These are phyloP conservation scores for Trichophyton rubrum DNA, from an alignment of 2,329 filamentous ascomycete species.

Conservation along the genomic window DNA sequence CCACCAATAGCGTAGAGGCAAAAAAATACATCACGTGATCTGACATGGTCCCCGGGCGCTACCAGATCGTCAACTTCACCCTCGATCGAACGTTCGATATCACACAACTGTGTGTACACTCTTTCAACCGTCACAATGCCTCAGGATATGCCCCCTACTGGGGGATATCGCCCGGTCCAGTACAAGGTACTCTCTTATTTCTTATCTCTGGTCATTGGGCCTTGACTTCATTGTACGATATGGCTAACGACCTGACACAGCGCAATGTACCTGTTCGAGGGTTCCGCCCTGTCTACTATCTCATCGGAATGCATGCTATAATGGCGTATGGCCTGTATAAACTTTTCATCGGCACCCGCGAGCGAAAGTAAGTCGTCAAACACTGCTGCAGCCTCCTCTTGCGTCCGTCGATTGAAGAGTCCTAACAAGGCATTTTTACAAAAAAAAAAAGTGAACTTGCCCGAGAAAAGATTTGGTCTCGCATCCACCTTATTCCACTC, in stretches of 20 bases:
- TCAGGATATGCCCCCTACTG: slow-evolving; percentile 91
- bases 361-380: slow-evolving; percentile 62
- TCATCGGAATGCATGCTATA: slow-evolving; percentile 62
- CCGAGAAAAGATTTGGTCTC: slow-evolving; percentile 96
- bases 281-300: slow-evolving; percentile 69
- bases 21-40: slow-evolving; percentile 6
- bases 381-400: neutral
- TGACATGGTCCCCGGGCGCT: slow-evolving; percentile 2
- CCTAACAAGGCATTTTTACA: neutral
- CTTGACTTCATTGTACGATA: neutral
- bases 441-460: slow-evolving; percentile 59
- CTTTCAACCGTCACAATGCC: slow-evolving; percentile 51
- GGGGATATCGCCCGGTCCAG: slow-evolving; percentile 92
- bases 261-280: slow-evolving; percentile 86
- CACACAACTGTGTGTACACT: neutral
- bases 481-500: slow-evolving; percentile 85
- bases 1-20: neutral
- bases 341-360: slow-evolving; percentile 67
- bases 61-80: slow-evolving; percentile 15
- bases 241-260: slow-evolving; percentile 32
- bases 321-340: slow-evolving; percentile 90
- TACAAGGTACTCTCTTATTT: slow-evolving; percentile 62
- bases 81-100: slow-evolving; percentile 21
- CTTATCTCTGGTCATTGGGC: neutral
- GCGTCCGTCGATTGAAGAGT: neutral